A percentile compares a stretch with the other conserved stretches of the same genome.
phyloP scores from a whole-genome alignment of 148 eudicot species.

The Polygonum maritimum region DNA sequence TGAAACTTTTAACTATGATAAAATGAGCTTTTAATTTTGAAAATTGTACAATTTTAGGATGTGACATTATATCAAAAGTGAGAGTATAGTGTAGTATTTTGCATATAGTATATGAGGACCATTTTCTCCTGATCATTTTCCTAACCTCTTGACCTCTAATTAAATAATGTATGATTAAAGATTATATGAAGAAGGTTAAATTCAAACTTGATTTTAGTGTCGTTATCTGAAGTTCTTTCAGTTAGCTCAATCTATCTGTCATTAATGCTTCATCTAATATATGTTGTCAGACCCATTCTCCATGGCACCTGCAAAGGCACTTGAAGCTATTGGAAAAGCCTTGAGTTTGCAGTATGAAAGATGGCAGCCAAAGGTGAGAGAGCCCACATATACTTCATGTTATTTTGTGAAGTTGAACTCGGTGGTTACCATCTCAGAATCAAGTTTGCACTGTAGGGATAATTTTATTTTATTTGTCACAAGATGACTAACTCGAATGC shows the following conservation, averaged over 20 bases:
- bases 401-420: background rate
- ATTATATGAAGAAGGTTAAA: background rate
- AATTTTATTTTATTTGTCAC: background rate
- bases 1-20: background rate
- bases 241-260: background rate
- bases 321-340: conserved; percentile 84
- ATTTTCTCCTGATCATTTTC: background rate
- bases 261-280: conserved; percentile 5
- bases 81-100: background rate
- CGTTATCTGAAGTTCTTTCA: background rate
- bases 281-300: conserved; percentile 70
- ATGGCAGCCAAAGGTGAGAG: conserved; percentile 88
- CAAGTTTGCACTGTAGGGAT: background rate
- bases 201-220: background rate
- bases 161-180: background rate
- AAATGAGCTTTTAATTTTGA: background rate
- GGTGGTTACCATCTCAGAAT: background rate
- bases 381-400: background rate
- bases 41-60: background rate
- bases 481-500: background rate
- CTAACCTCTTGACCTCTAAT: background rate
- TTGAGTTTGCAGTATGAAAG: conserved; percentile 84
- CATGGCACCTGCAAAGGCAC: conserved; percentile 91
- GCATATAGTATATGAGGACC: background rate
- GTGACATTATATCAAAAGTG: background rate